Conservation (phyloP, 768 basidiomycete genomes). For the Lactarius tabidus region DNA sequence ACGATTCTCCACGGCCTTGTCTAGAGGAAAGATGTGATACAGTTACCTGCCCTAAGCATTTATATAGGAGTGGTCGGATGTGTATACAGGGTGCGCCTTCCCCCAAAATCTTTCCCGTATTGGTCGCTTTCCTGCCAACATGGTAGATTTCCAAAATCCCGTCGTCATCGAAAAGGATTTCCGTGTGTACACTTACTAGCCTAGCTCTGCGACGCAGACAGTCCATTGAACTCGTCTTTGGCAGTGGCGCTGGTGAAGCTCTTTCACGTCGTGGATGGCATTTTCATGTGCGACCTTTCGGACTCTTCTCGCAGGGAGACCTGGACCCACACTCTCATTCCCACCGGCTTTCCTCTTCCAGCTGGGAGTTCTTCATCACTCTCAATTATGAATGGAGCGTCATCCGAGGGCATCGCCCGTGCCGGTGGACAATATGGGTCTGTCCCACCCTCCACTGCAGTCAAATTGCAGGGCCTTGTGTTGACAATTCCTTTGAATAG, state of each 20-base stretch:
- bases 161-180: background rate
- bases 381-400: background rate
- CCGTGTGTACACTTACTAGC: background rate
- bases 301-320: too few species aligned
- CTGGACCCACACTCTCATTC: too few species aligned
- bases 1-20: too few species aligned
- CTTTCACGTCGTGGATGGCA: constrained; percentile 4
- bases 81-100: too few species aligned
- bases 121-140: background rate
- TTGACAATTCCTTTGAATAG: background rate
- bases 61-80: background rate
- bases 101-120: background rate
- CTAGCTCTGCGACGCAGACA: background rate
- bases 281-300: constrained; percentile 7
- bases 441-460: background rate
- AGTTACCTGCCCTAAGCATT: background rate
- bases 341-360: background rate
- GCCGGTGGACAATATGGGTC: constrained; percentile 16
- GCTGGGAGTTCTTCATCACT: background rate
- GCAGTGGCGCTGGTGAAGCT: constrained; percentile 1
- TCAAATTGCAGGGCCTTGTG: background rate
- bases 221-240: too few species aligned
- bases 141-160: constrained; percentile 5
- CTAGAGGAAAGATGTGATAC: too few species aligned
- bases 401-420: constrained; percentile 1